Conservation (phyloP, 371 early-diverging fungal species). For the Phascolomyces articulosus region DNA sequence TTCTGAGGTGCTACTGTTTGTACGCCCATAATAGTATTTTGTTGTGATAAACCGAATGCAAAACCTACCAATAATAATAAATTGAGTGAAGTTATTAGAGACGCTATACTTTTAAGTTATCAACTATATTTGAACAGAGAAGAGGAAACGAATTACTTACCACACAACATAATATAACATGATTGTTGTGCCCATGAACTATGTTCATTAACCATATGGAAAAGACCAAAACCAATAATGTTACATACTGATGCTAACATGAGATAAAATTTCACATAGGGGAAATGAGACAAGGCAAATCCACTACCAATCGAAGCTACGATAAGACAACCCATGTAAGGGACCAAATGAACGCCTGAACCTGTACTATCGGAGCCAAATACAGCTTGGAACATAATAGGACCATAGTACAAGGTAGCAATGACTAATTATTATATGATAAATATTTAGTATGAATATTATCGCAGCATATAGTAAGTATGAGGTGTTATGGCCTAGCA, state of each 20-base stretch:
- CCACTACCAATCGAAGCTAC: conserved; percentile 40
- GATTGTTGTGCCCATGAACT: conserved; percentile 43
- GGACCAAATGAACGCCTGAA: conserved; percentile 52
- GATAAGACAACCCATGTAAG: conserved; percentile 46
- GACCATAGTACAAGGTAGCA: conserved; percentile 71
- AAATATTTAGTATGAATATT: no score
- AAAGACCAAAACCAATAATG: conserved; percentile 44
- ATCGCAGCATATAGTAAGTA: no score
- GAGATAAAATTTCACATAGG: conserved; percentile 35
- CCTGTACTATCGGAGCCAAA: conserved; percentile 42
- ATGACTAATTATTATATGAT: conserved; percentile 39
- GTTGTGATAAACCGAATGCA: conserved; percentile 66
- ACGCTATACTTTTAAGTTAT: no score
- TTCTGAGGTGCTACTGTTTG: conserved; percentile 55
- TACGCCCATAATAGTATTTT: conserved; percentile 60
- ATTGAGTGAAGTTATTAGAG: neutral
- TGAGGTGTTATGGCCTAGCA: no score
- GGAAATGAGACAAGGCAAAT: conserved; percentile 22
- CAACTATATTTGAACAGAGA: no score
- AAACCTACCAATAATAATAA: conserved; percentile 20
- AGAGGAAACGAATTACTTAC: neutral
- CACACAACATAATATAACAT: conserved; percentile 41
- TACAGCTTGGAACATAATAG: conserved; percentile 59
- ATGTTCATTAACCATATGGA: conserved; percentile 36
- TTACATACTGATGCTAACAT: conserved; percentile 30